Evolutionary conservation across 345 rosid species (phyloP), one percentile per base, ranked within the genome.

Genomic region (Orychophragmus violaceus): DNA sequence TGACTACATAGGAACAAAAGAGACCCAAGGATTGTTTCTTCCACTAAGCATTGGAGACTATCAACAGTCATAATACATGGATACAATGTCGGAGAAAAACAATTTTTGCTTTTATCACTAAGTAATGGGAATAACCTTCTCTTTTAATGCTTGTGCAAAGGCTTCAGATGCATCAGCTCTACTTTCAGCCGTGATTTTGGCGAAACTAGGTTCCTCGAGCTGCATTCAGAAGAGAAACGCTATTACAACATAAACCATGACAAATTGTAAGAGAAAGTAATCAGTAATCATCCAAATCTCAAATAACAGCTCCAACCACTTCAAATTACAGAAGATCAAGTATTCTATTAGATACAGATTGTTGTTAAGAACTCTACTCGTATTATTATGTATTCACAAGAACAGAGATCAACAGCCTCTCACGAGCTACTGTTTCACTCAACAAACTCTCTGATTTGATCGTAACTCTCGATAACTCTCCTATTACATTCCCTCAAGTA

Each of bases 91-190:
- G 7, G 14, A 50, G 66, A 17, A 51, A 39, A 12, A 13, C 13
- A 16, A 32, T 8, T 39, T 19, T 72, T 45, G 48, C 18, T 72
- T 58, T 8, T 16, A 44, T 42, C 59, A 50, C 10, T 22, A 65
- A 58, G 36, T 41, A 33, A 35, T 64, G 25, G 30, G 39, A 53
- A 44, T 36, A 68, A 72, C 99, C 99, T 93, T 93, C 64, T 93
- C 99, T 63, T 85, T 87, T 80, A 88, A 63, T 37, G 96, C 97
- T 78, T 83, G 95, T 35, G 87, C 82, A 71, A 93, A 71, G 76
- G 80, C 84, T 59, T 82, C 81, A 12, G 94, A 76, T 48, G 68
- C 25, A 66, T 77, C 77, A 48, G 44, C 77, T 73, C 74, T 75
- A 78, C 65, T 46, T 27, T 77, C 72, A 69, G 50, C 76, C 37